Percentiles rank a stretch among this genome's conserved stretches.
These are phyloP conservation scores for Carex pumila DNA, from an alignment of 176 grass and related monocot genomes.

Conservation along the genomic window DNA sequence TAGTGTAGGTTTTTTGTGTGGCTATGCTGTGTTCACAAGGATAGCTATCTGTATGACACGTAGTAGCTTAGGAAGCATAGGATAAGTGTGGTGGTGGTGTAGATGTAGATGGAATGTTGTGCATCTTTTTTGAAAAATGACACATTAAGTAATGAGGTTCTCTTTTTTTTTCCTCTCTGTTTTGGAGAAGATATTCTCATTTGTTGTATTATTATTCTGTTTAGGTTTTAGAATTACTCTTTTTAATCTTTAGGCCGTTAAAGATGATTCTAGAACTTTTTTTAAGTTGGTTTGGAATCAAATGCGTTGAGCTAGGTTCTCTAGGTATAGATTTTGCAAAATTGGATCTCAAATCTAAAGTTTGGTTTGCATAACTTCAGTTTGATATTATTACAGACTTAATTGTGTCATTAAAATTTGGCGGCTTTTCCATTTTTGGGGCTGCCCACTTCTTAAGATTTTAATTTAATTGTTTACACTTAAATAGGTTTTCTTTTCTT, in stretches of 20 bases:
- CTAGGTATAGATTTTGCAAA: neutral
- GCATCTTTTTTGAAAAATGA: constrained; percentile 10
- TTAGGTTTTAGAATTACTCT: neutral
- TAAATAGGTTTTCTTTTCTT: neutral
- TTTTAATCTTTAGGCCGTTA: constrained; percentile 8
- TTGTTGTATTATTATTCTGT: neutral
- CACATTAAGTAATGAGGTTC: neutral
- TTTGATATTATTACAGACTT: neutral
- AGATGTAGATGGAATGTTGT: neutral
- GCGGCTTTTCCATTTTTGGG: constrained; percentile 9
- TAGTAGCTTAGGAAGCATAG: constrained; percentile 1
- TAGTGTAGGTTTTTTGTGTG: no score
- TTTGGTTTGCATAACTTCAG: neutral
- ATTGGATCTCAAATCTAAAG: constrained; percentile 19
- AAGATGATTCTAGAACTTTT: constrained; percentile 15
- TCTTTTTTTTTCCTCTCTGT: neutral
- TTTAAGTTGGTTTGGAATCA: constrained; percentile 15
- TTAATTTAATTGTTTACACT: constrained; percentile 2
- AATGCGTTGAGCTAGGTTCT: neutral
- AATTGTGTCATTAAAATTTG: neutral
- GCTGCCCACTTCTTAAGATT: neutral
- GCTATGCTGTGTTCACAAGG: neutral
- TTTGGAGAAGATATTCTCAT: constrained; percentile 16
- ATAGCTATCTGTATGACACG: neutral
- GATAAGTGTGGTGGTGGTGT: neutral